A percentile compares a stretch with the other conserved stretches of the same genome.
These are phyloP conservation scores for Heliosperma pusillum DNA, from an alignment of 148 eudicot species.

Conservation along the genomic window DNA sequence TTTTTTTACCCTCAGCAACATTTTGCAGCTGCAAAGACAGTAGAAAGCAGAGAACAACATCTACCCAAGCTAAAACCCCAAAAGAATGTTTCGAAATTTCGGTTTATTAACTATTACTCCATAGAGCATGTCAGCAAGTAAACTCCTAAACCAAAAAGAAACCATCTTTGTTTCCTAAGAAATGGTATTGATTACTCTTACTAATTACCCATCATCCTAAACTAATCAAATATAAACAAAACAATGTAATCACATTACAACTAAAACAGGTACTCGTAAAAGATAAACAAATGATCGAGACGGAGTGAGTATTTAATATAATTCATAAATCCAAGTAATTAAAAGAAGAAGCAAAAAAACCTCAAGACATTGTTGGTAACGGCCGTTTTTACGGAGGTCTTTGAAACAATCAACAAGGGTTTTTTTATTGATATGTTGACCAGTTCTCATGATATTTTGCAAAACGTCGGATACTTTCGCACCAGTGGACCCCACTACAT, in stretches of 20 bases:
- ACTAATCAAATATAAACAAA: not conserved
- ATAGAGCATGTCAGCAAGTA: too few relatives aligned
- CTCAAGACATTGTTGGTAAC: conserved; percentile 50
- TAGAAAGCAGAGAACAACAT: not conserved
- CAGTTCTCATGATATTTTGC: conserved; percentile 11
- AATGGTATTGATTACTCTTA: not conserved
- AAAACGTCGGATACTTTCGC: conserved; percentile 38
- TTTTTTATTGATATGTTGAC: not conserved
- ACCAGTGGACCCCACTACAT: conserved; percentile 34
- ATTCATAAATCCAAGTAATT: too few relatives aligned
- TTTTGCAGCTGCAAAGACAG: too few relatives aligned
- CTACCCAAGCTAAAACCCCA: not conserved
- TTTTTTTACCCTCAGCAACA: too few relatives aligned
- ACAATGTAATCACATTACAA: not conserved
- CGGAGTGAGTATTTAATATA: not conserved
- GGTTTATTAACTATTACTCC: too few relatives aligned
- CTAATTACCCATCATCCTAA: too few relatives aligned
- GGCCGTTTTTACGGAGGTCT: conserved; percentile 42
- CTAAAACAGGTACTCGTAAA: too few relatives aligned
- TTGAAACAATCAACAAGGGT: conserved; percentile 24
- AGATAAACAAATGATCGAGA: too few relatives aligned
- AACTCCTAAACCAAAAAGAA: too few relatives aligned
- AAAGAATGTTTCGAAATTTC: not conserved
- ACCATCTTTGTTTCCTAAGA: not conserved
- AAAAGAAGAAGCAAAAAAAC: conserved; percentile 21